Evolutionary conservation across 2,329 filamentous ascomycete species (phyloP), one percentile per base, ranked within the genome.

Genomic region (Niveomyces coronatus): DNA sequence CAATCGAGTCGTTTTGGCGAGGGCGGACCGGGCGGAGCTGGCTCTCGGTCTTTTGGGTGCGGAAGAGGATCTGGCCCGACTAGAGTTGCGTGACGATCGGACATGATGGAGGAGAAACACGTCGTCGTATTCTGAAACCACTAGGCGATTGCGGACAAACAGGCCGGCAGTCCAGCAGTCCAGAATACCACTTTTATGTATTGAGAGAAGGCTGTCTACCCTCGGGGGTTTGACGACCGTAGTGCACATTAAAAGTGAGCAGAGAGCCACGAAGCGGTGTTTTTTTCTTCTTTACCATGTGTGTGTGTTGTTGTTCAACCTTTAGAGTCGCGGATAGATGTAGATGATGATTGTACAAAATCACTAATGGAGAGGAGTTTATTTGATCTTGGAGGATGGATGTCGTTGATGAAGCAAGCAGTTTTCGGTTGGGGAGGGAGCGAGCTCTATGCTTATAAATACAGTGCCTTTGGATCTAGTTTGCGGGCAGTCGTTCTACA

Each of bases 21-120:
- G 71, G 46, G 68, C 68, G 8, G 75, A 83, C 49, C 68, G 76
- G 48, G 67, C 82, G 4, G 77, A 80, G 49, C 87, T 82, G 63
- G 86, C 85, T 2, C 70, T 93, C 54, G 88, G 88, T 1, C 53
- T 94, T 41, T 60, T 94, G 44, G 78, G 76, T 3, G 71, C 85
- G n/a, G 83, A 93, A 51, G 74, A 81, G 40, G 85, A 93, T 56
- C 67, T 91, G 45, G 68, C 76, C 45, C 67, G 64, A 48, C 57
- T 85, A 49, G 73, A 74, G 40, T 51, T 84, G 28, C 67, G 69
- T 30, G 62, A 67, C 35, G 54, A 49, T 14, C 40, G 30, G 19
- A 28, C 31, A 22, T 37, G 18, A 22, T 14, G 17, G 29, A n/a
- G 15, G 11, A 9, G 11, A 9, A 22, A 16, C 4, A 17, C 15